Evolutionary conservation across 805 yeast genomes (phyloP).

Genomic region (Phaffomyces thermotolerans): DNA sequence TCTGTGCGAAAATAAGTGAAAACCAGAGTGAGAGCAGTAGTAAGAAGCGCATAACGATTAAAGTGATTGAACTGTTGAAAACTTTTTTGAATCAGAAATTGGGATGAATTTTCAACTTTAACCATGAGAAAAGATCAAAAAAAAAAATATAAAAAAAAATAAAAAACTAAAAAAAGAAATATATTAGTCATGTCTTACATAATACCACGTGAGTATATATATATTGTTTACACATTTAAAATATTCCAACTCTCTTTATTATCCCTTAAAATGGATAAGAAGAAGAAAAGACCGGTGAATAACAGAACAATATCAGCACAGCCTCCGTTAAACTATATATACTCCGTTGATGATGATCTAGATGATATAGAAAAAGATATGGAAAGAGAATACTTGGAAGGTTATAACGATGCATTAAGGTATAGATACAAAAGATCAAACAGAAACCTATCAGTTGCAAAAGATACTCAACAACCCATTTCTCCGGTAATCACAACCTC

Average conservation of each 20-base stretch:
- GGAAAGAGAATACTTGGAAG: conserved; percentile 59
- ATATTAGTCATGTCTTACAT: too few species aligned
- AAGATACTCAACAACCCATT: not conserved
- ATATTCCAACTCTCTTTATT: too few species aligned
- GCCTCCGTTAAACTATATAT: conserved; percentile 32
- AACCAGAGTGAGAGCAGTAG: conserved; percentile 6
- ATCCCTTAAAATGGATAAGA: conserved; percentile 5
- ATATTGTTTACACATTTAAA: too few species aligned
- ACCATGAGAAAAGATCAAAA: too few species aligned
- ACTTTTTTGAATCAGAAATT: too few species aligned
- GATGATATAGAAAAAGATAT: conserved; percentile 59
- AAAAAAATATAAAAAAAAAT: too few species aligned
- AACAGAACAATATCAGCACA: conserved; percentile 17
- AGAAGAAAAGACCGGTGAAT: conserved; percentile 19
- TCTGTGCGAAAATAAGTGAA: conserved; percentile 1
- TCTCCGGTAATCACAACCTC: not conserved
- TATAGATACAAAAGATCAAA: conserved; percentile 32
- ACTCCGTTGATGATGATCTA: conserved; percentile 78
- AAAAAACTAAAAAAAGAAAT: too few species aligned
- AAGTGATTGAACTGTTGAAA: not conserved
- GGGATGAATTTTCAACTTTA: too few species aligned
- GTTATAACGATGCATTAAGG: conserved; percentile 63
- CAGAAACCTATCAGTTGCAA: conserved; percentile 6
- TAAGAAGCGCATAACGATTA: not conserved
- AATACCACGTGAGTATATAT: too few species aligned